Evolutionary conservation across 495 filamentous ascomycete genomes (phyloP), one percentile per base, ranked within the genome.

Genomic region (Penicillium silybi): DNA sequence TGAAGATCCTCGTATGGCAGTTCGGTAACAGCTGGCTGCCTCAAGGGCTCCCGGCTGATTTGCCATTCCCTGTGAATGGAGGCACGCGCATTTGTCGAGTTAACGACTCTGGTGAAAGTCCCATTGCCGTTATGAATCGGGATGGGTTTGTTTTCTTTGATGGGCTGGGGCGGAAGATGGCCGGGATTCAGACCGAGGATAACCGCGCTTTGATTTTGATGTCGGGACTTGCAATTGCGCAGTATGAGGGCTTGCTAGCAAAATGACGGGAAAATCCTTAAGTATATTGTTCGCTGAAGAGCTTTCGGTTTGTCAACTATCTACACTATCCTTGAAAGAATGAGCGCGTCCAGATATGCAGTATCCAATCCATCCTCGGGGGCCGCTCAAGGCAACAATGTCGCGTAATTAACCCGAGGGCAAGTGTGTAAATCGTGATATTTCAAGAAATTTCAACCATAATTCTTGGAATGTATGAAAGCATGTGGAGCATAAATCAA

Each of bases 71-170:
- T 18, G 10, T 48, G 7, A 25, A 48, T 13, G 35, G 15, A 13
- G 46, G 41, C 20, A 48, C 46, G 10, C 46, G 46, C 3, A 32
- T 48, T 13, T 48, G 46, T 19, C 35, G 22, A 2, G 22, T 48
- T n/a, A 48, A 40, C 8, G 11, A 35, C 15, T 39, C 22, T 39
- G 8, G 17, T 26, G 34, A 16, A 15, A 18, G 32, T 0, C 22
- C 46, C 6, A 29, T 48, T 18, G 46, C 46, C 1, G 37, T 48
- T 5, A 48, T 48, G 46, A 48, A 48, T 17, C 46, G 46, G 17
- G 32, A 48, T 13, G 35, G 46, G 6, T 18, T 48, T 41, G 35
- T 48, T 6, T 41, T 25, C 7, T 48, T 35, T 11, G 13, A 48
- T 3, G 46, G 37, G 11, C 1, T 41, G 17, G 46, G 29, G 29